Evolutionary conservation across 2,329 filamentous ascomycete species (phyloP).

Genomic region (Fusarium goolgardi): DNA sequence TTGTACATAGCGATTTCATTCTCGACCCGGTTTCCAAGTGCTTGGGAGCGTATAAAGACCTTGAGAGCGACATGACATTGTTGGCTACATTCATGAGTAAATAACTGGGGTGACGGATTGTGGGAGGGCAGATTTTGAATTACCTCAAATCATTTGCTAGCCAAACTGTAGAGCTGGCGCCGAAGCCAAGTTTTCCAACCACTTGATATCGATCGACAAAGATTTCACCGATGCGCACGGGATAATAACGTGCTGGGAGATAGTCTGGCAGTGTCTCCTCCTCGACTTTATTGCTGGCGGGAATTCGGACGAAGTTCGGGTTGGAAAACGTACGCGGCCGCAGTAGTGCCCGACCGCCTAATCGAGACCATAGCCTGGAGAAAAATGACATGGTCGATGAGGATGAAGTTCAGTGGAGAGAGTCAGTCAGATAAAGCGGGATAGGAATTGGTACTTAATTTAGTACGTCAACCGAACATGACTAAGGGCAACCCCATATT

Average conservation of each 20-base stretch:
- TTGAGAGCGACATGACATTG: neutral
- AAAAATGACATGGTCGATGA: neutral
- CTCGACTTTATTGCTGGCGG: neutral
- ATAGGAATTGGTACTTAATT: no score
- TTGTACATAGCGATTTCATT: neutral
- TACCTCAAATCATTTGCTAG: neutral
- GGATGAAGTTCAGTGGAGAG: no score
- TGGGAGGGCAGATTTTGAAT: fast-evolving
- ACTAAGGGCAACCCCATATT: no score
- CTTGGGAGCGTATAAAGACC: neutral
- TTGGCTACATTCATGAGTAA: neutral
- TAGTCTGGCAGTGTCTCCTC: neutral
- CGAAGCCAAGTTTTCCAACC: neutral
- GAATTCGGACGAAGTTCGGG: neutral
- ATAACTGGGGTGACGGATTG: no score
- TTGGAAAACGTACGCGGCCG: neutral
- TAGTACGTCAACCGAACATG: no score
- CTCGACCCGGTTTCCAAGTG: neutral
- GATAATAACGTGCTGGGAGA: neutral
- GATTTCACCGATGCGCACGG: neutral
- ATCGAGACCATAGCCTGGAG: neutral
- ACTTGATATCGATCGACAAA: neutral
- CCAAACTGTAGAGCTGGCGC: neutral
- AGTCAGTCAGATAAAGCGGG: no score
- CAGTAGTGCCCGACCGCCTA: fast-evolving